Base-by-base conservation (phyloP, 371 early-diverging fungal genomes). In the Nematocida major region DNA sequence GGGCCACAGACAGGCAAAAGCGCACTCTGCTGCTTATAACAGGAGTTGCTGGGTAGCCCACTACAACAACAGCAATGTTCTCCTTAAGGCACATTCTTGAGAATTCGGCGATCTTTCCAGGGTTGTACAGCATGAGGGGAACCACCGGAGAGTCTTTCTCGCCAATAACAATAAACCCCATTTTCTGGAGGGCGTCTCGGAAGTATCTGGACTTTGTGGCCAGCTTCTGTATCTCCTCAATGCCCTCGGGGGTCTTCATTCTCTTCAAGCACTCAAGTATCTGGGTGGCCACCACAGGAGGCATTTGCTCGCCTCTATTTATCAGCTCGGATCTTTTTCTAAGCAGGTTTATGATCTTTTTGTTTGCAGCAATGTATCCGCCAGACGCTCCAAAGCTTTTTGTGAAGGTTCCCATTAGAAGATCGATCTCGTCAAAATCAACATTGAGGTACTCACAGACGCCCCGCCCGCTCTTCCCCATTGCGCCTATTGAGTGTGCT, bases 351-450 rank as follows among this genome's bases (percentile, higher is more conserved):
- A 97, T 89, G 42, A 96, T 82, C n/a, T 86, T 85, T 81, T 88
- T 87, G 70, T 38, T 84, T 20, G 90, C 92, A 40, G 93, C 91
- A 83, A 96, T 92, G 81, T 95, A 96, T 20, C 97, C 96, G 78
- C 97, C 97, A 50, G 93, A 92, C 28, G 95, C 94, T 78, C 96
- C 97, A 88, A 99, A 97, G 47, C 93, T 92, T 86, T 99, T 97
- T 32, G 97, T 96, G 82, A 97, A 97, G 2, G 98, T 97, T 18
- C 97, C 99, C 99, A 99, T 97, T 43, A 94, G 83, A 68, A 97
- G 88, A 82, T 99, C 99, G 36, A 97, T 88, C 39, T 93, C 89
- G 38, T 85, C 85, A 30, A 94, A 93, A 79, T 92, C 90, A 18
- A 96, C 87, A 54, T 91, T 85, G 78, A 87, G 90, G 83, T 93